Percentiles rank a stretch among this genome's conserved stretches.
These are phyloP conservation scores for Aegilops longissima DNA, from an alignment of 176 grass and related monocot genomes.

Conservation along the genomic window DNA sequence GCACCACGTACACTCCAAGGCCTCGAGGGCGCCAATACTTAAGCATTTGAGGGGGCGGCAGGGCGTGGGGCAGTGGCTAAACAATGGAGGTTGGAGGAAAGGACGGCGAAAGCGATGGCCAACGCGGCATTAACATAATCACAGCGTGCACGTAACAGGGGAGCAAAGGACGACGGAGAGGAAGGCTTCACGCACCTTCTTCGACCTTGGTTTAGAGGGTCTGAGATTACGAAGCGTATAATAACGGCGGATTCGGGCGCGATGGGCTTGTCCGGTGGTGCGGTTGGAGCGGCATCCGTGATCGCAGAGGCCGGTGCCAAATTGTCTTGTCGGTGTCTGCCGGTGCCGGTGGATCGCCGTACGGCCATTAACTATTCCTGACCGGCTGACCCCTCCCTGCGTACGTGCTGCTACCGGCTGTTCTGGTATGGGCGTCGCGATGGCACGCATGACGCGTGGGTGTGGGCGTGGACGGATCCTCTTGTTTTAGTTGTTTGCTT, in stretches of 20 bases:
- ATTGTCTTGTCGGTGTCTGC: slow-evolving; percentile 34
- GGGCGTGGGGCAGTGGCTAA: slow-evolving; percentile 19
- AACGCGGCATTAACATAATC: slow-evolving; percentile 10
- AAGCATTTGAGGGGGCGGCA: slow-evolving; percentile 3
- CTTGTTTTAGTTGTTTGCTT: not conserved
- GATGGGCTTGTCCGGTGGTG: slow-evolving; percentile 22
- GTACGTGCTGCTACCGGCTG: slow-evolving; percentile 48
- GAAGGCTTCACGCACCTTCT: slow-evolving; percentile 28
- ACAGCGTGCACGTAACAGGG: not conserved
- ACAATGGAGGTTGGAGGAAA: slow-evolving; percentile 39
- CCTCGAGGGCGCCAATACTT: slow-evolving; percentile 15
- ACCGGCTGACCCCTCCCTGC: not conserved
- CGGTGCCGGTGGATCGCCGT: slow-evolving; percentile 32
- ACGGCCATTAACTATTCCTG: slow-evolving; percentile 21
- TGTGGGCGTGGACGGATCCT: not conserved
- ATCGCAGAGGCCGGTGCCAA: slow-evolving; percentile 19
- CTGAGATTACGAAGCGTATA: not conserved
- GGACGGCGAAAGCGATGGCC: slow-evolving; percentile 28
- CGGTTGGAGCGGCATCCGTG: slow-evolving; percentile 37
- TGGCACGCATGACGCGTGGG: slow-evolving; percentile 31
- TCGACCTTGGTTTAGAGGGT: not conserved
- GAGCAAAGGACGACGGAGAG: not conserved
- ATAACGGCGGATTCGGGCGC: slow-evolving; percentile 6
- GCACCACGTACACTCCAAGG: not conserved
- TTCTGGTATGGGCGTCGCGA: not conserved